Conservation (phyloP, 2,329 filamentous ascomycete genomes). For the Ramularia endophylla region DNA sequence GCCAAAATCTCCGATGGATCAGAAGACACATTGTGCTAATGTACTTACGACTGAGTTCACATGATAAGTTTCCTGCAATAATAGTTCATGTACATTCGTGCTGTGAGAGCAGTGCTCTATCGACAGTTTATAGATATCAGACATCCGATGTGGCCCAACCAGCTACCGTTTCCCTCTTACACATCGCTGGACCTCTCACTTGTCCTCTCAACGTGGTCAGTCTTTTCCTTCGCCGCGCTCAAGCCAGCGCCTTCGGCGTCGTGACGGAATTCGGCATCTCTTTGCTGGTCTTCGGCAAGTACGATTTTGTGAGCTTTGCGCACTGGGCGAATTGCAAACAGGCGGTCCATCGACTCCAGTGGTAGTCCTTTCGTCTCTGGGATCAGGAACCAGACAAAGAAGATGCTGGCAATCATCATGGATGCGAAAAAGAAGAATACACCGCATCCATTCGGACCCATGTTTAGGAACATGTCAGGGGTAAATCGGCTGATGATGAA, state of each 20-base stretch:
- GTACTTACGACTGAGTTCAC: no score
- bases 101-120: no score
- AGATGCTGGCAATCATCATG: slow-evolving; percentile 40
- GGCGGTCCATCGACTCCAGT: slow-evolving; percentile 42
- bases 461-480: slow-evolving; percentile 52
- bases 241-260: slow-evolving; percentile 35
- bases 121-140: no score
- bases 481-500: slow-evolving; percentile 65
- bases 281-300: slow-evolving; percentile 32
- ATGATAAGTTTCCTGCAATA: no score
- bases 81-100: no score
- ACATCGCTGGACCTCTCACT: slow-evolving; percentile 16
- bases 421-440: slow-evolving; percentile 44
- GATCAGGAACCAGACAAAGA: slow-evolving; percentile 42
- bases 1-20: no score
- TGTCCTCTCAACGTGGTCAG: slow-evolving; percentile 26
- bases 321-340: slow-evolving; percentile 41
- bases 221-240: slow-evolving; percentile 33
- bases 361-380: slow-evolving; percentile 41
- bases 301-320: slow-evolving; percentile 36
- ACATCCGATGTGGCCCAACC: no score
- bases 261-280: slow-evolving; percentile 38
- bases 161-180: slow-evolving; percentile 2
- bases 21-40: no score
- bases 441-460: slow-evolving; percentile 36